Percentiles rank a stretch among this genome's conserved stretches.
Evolutionary conservation across 2,329 filamentous ascomycete genomes (phyloP).

Genomic region (Alternaria triticina): DNA sequence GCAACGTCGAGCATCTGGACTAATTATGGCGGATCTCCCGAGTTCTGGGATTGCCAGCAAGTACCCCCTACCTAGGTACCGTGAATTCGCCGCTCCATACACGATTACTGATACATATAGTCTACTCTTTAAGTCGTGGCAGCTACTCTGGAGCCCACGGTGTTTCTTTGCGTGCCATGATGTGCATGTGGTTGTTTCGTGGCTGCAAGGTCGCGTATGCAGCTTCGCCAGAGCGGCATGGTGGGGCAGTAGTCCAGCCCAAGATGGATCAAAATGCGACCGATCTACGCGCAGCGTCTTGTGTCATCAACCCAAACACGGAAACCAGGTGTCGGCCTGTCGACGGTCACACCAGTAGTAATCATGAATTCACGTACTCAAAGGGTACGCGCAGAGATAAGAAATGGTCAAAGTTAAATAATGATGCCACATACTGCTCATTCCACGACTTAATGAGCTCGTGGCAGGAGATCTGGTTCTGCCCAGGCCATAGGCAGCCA

Average conservation of each 20-base stretch:
- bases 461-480: background rate
- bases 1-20: conserved; percentile 29
- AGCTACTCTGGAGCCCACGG: background rate
- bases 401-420: background rate
- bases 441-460: background rate
- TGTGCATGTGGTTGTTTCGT: background rate
- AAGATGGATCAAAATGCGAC: conserved; percentile 9
- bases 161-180: background rate
- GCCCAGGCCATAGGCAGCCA: background rate
- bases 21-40: conserved; percentile 36
- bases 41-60: conserved; percentile 8
- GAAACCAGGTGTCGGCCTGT: background rate
- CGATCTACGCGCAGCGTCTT: conserved; percentile 15
- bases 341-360: background rate
- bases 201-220: conserved; percentile 1
- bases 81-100: conserved; percentile 7
- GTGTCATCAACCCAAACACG: conserved; percentile 4
- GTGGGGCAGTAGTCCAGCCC: conserved; percentile 6
- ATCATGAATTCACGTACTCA: background rate
- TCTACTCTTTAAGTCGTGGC: conserved; percentile 1
- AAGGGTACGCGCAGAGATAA: background rate
- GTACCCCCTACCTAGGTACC: background rate
- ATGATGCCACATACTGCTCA: background rate
- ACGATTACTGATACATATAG: conserved; percentile 15
- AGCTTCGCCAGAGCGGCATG: background rate